Conservation (phyloP, 164 flowering plant genomes). For the Nymphaea colorata region DNA sequence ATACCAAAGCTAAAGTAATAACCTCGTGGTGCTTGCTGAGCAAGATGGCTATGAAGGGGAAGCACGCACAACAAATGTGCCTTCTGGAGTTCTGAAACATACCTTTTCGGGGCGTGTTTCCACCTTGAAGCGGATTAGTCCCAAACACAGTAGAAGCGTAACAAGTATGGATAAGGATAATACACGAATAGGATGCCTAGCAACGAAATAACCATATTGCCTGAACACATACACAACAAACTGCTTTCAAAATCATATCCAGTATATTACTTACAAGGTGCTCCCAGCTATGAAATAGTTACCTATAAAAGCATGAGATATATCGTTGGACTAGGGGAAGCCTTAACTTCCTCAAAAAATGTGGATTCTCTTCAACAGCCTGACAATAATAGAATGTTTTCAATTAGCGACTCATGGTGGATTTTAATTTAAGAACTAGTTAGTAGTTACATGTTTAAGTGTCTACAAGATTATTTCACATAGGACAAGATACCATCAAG, state of each 20-base stretch:
- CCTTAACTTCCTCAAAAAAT: slow-evolving; percentile 28
- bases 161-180: slow-evolving; percentile 58
- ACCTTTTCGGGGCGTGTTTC: slow-evolving; percentile 99
- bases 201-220: slow-evolving; percentile 90
- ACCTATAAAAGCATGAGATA: slow-evolving; percentile 84
- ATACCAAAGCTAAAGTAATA: too few relatives aligned
- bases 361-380: slow-evolving; percentile 54
- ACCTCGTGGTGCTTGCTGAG: too few relatives aligned
- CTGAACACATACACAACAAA: slow-evolving; percentile 28
- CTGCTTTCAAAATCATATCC: not conserved
- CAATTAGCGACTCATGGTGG: too few relatives aligned
- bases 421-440: too few relatives aligned
- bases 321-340: slow-evolving; percentile 81
- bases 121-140: slow-evolving; percentile 81
- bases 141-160: slow-evolving; percentile 74
- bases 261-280: not conserved
- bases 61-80: too few relatives aligned
- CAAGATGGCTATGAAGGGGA: too few relatives aligned
- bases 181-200: slow-evolving; percentile 69
- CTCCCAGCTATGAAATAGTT: not conserved
- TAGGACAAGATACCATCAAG: too few relatives aligned
- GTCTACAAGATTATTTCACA: too few relatives aligned
- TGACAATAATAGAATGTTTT: slow-evolving; percentile 10
- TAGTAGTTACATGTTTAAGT: too few relatives aligned
- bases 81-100: not conserved